Conservation (phyloP, 2,329 filamentous ascomycete species). For the Phialophora tarda region DNA sequence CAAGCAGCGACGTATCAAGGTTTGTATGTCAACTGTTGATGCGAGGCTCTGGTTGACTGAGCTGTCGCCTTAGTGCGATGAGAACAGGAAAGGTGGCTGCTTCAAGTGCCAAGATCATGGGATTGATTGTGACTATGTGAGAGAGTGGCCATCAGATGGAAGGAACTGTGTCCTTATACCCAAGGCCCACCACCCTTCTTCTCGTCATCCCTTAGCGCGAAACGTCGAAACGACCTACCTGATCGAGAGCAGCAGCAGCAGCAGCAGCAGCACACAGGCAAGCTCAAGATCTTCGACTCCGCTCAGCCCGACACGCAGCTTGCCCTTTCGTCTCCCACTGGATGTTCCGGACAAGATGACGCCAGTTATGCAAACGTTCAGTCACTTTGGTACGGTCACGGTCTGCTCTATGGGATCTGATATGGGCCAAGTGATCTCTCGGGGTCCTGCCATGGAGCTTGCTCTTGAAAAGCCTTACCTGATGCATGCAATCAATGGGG, state of each 20-base stretch:
- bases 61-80: constrained; percentile 9
- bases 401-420: constrained; percentile 26
- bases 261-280: not conserved
- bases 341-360: constrained; percentile 24
- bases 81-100: constrained; percentile 29
- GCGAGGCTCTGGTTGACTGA: not conserved
- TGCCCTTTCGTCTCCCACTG: not conserved
- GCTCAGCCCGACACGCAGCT: constrained; percentile 5
- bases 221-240: not conserved
- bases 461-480: constrained; percentile 45
- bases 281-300: constrained; percentile 1
- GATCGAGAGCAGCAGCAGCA: not conserved
- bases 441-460: constrained; percentile 2
- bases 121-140: constrained; percentile 30
- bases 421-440: constrained; percentile 26
- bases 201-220: not conserved
- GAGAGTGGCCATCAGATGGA: not conserved
- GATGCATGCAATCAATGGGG: constrained; percentile 47
- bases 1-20: constrained; percentile 31
- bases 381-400: constrained; percentile 30
- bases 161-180: constrained; percentile 3
- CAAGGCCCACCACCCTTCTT: not conserved
- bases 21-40: not conserved
- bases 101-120: constrained; percentile 26
- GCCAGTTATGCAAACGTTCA: constrained; percentile 24